Evolutionary conservation across 352 stramenopile species (phyloP).

Genomic region (Phytophthora megakarya): DNA sequence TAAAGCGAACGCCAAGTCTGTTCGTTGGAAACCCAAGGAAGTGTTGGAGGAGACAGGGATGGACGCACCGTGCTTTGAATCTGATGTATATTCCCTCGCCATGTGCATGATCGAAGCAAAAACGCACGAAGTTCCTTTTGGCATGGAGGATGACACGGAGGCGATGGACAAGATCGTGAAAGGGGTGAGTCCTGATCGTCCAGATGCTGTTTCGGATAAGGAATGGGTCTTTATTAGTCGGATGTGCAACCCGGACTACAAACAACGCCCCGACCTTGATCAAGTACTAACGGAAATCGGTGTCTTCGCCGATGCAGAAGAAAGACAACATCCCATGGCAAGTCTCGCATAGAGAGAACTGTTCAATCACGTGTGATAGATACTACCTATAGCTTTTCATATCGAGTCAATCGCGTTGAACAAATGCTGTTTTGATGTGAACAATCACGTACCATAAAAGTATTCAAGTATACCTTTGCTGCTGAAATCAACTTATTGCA

Average conservation of each 20-base stretch:
- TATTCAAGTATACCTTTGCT: too few relatives aligned
- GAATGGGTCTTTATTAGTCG: slow-evolving; percentile 22
- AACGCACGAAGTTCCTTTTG: slow-evolving; percentile 14
- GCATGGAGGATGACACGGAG: background rate
- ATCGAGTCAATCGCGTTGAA: too few relatives aligned
- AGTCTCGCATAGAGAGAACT: slow-evolving; percentile 14
- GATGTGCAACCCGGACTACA: slow-evolving; percentile 15
- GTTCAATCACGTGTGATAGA: too few relatives aligned
- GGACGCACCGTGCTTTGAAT: slow-evolving; percentile 8
- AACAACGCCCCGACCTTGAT: slow-evolving; percentile 15
- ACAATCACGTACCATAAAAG: too few relatives aligned
- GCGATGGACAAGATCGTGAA: slow-evolving; percentile 18
- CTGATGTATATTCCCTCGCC: slow-evolving; percentile 37
- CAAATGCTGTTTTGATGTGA: too few relatives aligned
- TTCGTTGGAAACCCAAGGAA: slow-evolving; percentile 43
- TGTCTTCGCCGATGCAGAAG: slow-evolving; percentile 15
- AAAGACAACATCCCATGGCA: slow-evolving; percentile 8
- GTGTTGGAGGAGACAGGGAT: slow-evolving; percentile 9
- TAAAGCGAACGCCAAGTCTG: background rate
- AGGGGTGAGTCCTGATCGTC: slow-evolving; percentile 6
- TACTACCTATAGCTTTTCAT: too few relatives aligned
- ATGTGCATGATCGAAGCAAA: slow-evolving; percentile 39
- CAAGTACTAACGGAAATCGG: slow-evolving; percentile 19
- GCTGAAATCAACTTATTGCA: too few relatives aligned
- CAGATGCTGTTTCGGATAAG: background rate